phyloP scores from a whole-genome alignment of 495 filamentous ascomycete genomes.

The Neurospora tetraspora region DNA sequence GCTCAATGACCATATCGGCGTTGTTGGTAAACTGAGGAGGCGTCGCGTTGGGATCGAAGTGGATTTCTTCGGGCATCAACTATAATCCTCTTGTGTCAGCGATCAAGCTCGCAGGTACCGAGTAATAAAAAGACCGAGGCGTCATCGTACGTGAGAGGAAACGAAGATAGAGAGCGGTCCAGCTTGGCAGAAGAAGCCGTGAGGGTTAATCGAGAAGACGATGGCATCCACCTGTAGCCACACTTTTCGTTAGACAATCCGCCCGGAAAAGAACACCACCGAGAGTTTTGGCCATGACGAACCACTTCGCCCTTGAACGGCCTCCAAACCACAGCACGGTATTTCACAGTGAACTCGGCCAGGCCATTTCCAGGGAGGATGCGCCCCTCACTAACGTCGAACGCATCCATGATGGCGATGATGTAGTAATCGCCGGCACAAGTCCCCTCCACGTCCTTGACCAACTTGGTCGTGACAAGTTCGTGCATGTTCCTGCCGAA shows the following conservation, averaged over 20 bases:
- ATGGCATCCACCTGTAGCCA: conserved; percentile 75
- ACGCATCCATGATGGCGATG: conserved; percentile 90
- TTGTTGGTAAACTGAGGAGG: conserved; percentile 78
- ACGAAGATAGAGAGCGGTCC: conserved; percentile 87
- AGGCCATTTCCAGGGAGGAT: conserved; percentile 82
- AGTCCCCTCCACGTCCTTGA: conserved; percentile 87
- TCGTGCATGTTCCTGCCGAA: conserved; percentile 87
- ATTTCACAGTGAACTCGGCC: conserved; percentile 90
- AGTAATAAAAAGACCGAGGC: background rate
- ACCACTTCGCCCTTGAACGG: conserved; percentile 96
- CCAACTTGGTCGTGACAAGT: conserved; percentile 72
- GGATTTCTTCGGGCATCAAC: conserved; percentile 88
- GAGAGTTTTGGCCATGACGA: conserved; percentile 24
- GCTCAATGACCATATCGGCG: conserved; percentile 87
- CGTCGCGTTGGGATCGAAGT: conserved; percentile 83
- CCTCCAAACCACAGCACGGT: conserved; percentile 92
- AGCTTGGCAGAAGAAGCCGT: conserved; percentile 86
- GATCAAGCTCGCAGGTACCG: background rate
- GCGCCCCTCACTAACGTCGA: conserved; percentile 81
- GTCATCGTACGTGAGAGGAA: conserved; percentile 61
- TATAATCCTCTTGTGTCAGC: conserved; percentile 25
- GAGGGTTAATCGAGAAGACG: conserved; percentile 77
- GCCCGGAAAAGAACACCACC: background rate
- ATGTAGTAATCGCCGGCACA: conserved; percentile 91
- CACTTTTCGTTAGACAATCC: conserved; percentile 9